phyloP scores from a whole-genome alignment of 2,329 filamentous ascomycete species.

The Paraphoma sp. region DNA sequence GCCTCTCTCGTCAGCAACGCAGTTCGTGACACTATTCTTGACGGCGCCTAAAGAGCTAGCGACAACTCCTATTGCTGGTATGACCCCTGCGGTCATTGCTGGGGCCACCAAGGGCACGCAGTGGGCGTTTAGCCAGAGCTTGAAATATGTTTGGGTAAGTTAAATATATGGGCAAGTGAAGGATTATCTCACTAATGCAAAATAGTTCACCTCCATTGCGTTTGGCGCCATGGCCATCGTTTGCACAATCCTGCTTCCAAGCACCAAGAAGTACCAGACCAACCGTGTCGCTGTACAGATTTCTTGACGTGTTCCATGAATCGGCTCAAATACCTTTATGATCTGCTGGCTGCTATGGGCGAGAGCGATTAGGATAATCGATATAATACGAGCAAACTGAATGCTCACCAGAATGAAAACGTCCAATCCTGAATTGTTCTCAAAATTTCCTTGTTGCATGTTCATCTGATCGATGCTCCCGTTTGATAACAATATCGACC shows the following conservation, averaged over 20 bases:
- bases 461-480: too few species aligned
- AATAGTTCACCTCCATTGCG: slow-evolving; percentile 32
- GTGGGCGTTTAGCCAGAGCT: slow-evolving; percentile 38
- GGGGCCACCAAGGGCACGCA: slow-evolving; percentile 32
- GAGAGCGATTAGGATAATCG: not conserved
- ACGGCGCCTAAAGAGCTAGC: slow-evolving; percentile 25
- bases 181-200: not conserved
- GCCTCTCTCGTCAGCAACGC: slow-evolving; percentile 42
- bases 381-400: not conserved
- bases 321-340: not conserved
- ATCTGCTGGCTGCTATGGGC: too few species aligned
- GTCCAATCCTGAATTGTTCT: not conserved
- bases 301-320: not conserved
- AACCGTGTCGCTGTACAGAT: slow-evolving; percentile 42
- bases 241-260: slow-evolving; percentile 37
- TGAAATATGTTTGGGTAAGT: slow-evolving; percentile 40
- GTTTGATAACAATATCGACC: too few species aligned
- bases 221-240: slow-evolving; percentile 39
- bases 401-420: not conserved
- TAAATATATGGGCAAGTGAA: not conserved
- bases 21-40: slow-evolving; percentile 45
- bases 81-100: slow-evolving; percentile 36
- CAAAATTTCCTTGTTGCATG: not conserved
- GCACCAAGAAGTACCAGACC: slow-evolving; percentile 42
- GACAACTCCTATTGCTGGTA: slow-evolving; percentile 24